Base-by-base conservation (phyloP, 2,329 filamentous ascomycete species). In the Pyrenochaeta sp. region DNA sequence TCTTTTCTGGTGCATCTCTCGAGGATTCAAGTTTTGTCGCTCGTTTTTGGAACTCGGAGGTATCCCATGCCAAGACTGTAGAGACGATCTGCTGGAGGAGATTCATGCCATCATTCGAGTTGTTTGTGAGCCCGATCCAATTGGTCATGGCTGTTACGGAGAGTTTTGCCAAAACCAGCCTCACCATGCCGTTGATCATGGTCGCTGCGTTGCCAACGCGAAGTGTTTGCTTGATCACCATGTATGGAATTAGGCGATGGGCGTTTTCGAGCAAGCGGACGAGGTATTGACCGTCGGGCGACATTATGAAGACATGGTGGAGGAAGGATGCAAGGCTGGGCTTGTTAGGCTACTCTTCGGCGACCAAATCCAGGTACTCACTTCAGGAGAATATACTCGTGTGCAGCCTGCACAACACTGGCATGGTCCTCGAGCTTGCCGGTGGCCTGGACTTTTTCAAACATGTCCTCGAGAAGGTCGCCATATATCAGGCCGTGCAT, bases 91-190 rank as follows among this genome's bases (percentile, higher is more conserved):
- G 77, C 68, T 93, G 89, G 53, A 94, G 68, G 7, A 93, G 68
- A 63, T 92, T 94, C 87, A 90, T 89, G 32, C 89, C 89, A 55
- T 91, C 87, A 50, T 90, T 84, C 0, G 85, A 81, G 32, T 83
- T 83, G 32, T 82, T 81, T 0, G 86, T 91, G 26, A 90, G 67
- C 0, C 89, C 88, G 8, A 92, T 80, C 86, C 87, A 93, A 65
- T 91, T 92, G 4, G 89, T 90, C 36, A 93, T 72, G 6, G 84
- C 84, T 2, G 83, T 84, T 4, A 93, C 77, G 53, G 87, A 88
- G 43, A 91, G 74, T 71, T 94, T 94, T n/a, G 88, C 85, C 10
- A 94, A 77, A 11, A 92, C 77, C 11, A 93, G 73, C 39, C 78
- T 81, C 66, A 89, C 80, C 79, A 93, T 85, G 44, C 80, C 88